Base-by-base conservation (phyloP, 345 rosid species). In the Syzygium jambos region DNA sequence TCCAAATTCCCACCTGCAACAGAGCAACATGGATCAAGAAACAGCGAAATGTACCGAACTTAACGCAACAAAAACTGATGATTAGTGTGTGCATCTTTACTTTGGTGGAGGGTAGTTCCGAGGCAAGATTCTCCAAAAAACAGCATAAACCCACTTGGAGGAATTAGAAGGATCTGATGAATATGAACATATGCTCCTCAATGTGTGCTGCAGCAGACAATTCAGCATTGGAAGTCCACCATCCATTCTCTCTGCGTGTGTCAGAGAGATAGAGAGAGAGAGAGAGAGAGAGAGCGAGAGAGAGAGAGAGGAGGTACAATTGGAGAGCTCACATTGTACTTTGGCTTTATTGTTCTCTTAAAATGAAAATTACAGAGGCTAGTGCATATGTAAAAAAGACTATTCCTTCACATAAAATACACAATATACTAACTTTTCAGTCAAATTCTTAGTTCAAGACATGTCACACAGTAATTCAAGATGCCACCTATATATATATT, bases 81-180 rank as follows among this genome's bases (percentile, higher is more conserved):
- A 30, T 25, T 16, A 5, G 14, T n/a, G 55, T 9, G 11, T 38
- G 49, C 41, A 17, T 27, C 82, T 90, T 86, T 94, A 94, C 97
- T 93, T 94, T 16, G 97, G 97, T 51, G 97, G 96, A 88, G 97
- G 97, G 89, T 93, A 94, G 88, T 94, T 95, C 68, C 97, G 89
- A n/a, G 97, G 97, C 89, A 95, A 88, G 55, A 93, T 93, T 88
- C 97, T 94, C 97, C 97, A 95, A 59, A 95, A 94, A 27, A 95
- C 95, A 25, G 96, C 96, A 86, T 95, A 95, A 84, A 94, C 94
- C 97, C 96, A 95, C 89, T 95, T 95, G 78, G 95, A 89, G 86
- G 94, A 91, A 89, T 46, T n/a, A 57, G 93, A 93, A 88, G 93
- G 92, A 89, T 92, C 91, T 57, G 94, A 88, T 25, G 43, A 21